A percentile compares a stretch with the other conserved stretches of the same genome.
Evolutionary conservation across 129 eudicot genomes (phyloP).

Genomic region (Artemisia annua): DNA sequence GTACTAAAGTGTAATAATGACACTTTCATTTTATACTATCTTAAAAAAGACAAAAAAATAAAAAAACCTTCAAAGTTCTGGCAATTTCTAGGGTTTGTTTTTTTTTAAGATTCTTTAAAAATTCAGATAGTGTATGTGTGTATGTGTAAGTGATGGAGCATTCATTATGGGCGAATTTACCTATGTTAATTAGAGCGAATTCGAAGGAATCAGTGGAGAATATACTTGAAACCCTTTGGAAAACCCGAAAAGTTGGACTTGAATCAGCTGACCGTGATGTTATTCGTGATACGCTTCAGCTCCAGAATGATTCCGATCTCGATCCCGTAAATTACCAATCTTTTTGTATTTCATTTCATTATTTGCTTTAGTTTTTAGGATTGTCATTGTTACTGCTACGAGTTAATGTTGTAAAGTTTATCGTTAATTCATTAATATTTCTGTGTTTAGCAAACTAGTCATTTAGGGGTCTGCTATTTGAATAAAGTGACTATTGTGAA

Average conservation of each 20-base stretch:
- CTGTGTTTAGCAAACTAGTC: not conserved
- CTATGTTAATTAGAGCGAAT: constrained; percentile 53
- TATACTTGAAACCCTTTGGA: constrained; percentile 65
- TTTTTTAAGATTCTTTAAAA: too few species aligned
- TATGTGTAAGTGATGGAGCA: constrained; percentile 17
- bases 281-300: constrained; percentile 59
- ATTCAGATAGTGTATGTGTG: too few species aligned
- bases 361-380: not conserved
- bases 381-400: too few species aligned
- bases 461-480: not conserved
- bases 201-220: constrained; percentile 61
- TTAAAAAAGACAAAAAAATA: too few species aligned
- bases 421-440: too few species aligned
- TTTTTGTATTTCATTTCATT: not conserved
- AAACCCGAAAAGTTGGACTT: constrained; percentile 60
- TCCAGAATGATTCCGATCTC: constrained; percentile 47
- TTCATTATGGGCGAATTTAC: constrained; percentile 60
- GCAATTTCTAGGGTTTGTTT: too few species aligned
- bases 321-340: constrained; percentile 49
- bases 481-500: too few species aligned
- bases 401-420: too few species aligned
- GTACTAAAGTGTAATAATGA: too few species aligned
- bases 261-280: constrained; percentile 58
- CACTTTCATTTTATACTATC: too few species aligned
- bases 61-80: too few species aligned